phyloP scores from a whole-genome alignment of 805 yeast genomes.

The Candida oleophila region DNA sequence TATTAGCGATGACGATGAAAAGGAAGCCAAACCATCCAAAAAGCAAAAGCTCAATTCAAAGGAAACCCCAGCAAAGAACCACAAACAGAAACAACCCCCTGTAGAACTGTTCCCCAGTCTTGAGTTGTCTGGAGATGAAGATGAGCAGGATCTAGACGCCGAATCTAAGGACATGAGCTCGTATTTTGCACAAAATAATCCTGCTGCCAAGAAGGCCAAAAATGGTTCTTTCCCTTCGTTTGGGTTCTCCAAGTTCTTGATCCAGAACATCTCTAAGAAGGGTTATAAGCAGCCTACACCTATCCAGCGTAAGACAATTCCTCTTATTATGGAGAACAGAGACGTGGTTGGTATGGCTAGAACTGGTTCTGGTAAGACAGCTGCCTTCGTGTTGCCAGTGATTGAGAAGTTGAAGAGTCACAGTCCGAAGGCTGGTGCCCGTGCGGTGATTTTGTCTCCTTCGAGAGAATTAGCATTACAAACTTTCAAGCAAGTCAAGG shows the following conservation, averaged over 20 bases:
- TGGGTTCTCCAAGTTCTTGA: conserved; percentile 73
- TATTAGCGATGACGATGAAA: conserved; percentile 48
- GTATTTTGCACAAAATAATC: conserved; percentile 41
- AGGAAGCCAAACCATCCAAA: conserved; percentile 26
- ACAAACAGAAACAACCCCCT: conserved; percentile 12
- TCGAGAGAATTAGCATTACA: conserved; percentile 96
- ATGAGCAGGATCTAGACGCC: conserved; percentile 28
- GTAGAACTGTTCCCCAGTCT: conserved; percentile 44
- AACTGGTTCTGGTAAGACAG: conserved; percentile 98
- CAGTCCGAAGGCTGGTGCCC: conserved; percentile 80
- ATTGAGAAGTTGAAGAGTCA: conserved; percentile 82
- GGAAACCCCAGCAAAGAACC: conserved; percentile 15
- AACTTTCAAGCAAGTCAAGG: conserved; percentile 84
- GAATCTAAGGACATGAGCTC: conserved; percentile 26
- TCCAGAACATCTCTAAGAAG: conserved; percentile 71
- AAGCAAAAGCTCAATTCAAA: conserved; percentile 17
- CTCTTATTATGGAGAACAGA: conserved; percentile 78
- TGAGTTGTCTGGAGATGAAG: conserved; percentile 55
- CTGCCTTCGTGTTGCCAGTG: conserved; percentile 91
- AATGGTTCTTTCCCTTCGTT: conserved; percentile 86
- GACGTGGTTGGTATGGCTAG: conserved; percentile 99
- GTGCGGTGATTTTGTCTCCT: conserved; percentile 90
- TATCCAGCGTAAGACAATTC: conserved; percentile 93
- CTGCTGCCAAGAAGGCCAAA: conserved; percentile 57
- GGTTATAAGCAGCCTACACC: conserved; percentile 98